Conservation (phyloP, 495 filamentous ascomycete species). For the Aspergillus ostianus region DNA sequence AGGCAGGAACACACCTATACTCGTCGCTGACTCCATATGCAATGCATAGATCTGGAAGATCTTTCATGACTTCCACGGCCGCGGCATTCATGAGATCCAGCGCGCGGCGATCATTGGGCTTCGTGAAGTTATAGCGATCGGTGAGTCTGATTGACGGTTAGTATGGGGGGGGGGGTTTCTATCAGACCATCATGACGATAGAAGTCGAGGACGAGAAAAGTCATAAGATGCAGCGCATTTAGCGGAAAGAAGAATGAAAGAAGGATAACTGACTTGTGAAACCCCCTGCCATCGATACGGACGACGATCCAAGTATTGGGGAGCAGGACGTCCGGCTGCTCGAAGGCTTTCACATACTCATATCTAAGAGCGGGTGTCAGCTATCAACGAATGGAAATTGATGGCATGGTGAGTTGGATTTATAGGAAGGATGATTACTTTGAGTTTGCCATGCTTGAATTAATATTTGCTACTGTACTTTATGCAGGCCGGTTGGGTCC, state of each 20-base stretch:
- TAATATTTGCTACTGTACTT: neutral
- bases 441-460: slow-evolving; percentile 15
- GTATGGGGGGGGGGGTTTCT: neutral
- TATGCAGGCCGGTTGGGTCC: neutral
- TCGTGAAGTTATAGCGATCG: slow-evolving; percentile 76
- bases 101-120: slow-evolving; percentile 87
- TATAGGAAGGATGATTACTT: slow-evolving; percentile 25
- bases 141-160: slow-evolving; percentile 57
- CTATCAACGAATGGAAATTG: neutral
- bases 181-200: neutral
- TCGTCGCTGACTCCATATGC: slow-evolving; percentile 95
- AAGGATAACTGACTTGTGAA: slow-evolving; percentile 69
- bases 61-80: slow-evolving; percentile 76
- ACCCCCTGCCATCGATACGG: slow-evolving; percentile 86
- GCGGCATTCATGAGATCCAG: slow-evolving; percentile 93
- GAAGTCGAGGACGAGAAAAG: too few species aligned
- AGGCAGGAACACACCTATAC: slow-evolving; percentile 60
- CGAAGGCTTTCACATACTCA: slow-evolving; percentile 90
- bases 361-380: slow-evolving; percentile 51
- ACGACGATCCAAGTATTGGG: slow-evolving; percentile 94
- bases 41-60: slow-evolving; percentile 79
- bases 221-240: too few species aligned
- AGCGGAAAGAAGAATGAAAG: neutral
- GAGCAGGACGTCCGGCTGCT: slow-evolving; percentile 74
- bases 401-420: neutral